A percentile compares a stretch with the other conserved stretches of the same genome.
Evolutionary conservation across 805 yeast species (phyloP).

Genomic region (Ogataea zsoltii): DNA sequence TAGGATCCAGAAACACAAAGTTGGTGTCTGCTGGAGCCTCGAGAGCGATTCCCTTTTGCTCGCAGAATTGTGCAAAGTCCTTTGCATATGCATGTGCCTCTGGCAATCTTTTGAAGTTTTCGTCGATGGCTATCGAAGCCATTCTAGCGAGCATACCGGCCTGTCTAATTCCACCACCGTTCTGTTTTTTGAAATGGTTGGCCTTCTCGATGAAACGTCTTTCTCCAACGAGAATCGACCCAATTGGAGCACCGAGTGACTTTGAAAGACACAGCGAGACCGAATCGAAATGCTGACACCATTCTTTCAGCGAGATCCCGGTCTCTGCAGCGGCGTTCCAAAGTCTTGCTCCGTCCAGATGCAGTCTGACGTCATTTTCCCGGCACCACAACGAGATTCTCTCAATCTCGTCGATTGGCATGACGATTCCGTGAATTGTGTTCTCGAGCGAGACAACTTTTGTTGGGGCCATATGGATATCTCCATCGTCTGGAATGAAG

Average conservation of each 20-base stretch:
- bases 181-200: slow-evolving; percentile 82
- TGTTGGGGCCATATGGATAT: slow-evolving; percentile 86
- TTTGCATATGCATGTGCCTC: slow-evolving; percentile 49
- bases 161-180: slow-evolving; percentile 91
- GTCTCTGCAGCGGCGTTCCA: slow-evolving; percentile 82
- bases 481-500: slow-evolving; percentile 72
- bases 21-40: slow-evolving; percentile 78
- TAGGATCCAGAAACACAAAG: slow-evolving; percentile 72
- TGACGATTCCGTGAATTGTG: slow-evolving; percentile 77
- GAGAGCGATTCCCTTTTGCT: slow-evolving; percentile 51
- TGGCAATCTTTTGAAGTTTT: slow-evolving; percentile 58
- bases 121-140: slow-evolving; percentile 73
- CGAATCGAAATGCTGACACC: slow-evolving; percentile 75
- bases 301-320: slow-evolving; percentile 65
- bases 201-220: slow-evolving; percentile 60
- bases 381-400: slow-evolving; percentile 69
- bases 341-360: slow-evolving; percentile 88
- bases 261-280: slow-evolving; percentile 85
- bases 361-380: slow-evolving; percentile 59
- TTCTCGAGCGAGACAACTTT: slow-evolving; percentile 79
- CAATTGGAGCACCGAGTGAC: slow-evolving; percentile 89
- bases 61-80: slow-evolving; percentile 51
- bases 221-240: slow-evolving; percentile 77
- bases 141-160: slow-evolving; percentile 76
- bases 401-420: slow-evolving; percentile 73